Evolutionary conservation across 2,329 filamentous ascomycete genomes (phyloP).

Genomic region (Penicillium sp.): DNA sequence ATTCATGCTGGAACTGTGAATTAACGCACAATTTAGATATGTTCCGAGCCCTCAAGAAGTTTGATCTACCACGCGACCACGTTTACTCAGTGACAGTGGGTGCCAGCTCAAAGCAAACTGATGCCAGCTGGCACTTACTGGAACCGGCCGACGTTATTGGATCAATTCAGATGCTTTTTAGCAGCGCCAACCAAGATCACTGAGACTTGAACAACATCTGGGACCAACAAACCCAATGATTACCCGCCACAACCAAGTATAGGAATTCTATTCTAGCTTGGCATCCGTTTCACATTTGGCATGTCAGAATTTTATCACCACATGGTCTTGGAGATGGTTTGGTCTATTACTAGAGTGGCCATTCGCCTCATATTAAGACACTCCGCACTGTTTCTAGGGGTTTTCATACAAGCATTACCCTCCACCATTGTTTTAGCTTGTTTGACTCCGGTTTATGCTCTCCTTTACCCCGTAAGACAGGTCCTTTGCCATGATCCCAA

Average conservation of each 20-base stretch:
- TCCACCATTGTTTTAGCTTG: neutral
- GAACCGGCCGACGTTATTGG: slow-evolving; percentile 87
- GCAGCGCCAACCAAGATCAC: slow-evolving; percentile 33
- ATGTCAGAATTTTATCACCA: neutral
- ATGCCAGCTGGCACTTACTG: slow-evolving; percentile 84
- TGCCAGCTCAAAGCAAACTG: slow-evolving; percentile 84
- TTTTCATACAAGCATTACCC: neutral
- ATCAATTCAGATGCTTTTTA: slow-evolving; percentile 54
- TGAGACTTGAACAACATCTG: slow-evolving; percentile 6
- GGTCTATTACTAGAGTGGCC: neutral
- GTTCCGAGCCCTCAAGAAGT: slow-evolving; percentile 73
- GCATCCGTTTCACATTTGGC: neutral
- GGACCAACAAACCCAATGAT: neutral
- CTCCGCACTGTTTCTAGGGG: neutral
- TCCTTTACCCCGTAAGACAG: neutral
- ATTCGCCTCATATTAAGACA: neutral
- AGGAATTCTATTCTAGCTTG: neutral
- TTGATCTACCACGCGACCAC: slow-evolving; percentile 59
- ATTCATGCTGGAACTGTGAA: neutral
- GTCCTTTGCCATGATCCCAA: neutral
- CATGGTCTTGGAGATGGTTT: neutral
- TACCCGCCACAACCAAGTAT: neutral
- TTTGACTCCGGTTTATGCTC: neutral
- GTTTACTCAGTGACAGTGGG: slow-evolving; percentile 92
- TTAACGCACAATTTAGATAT: slow-evolving; percentile 51